Conservation (phyloP, 78 protist species). For the Chrysochromulina tobinii region DNA sequence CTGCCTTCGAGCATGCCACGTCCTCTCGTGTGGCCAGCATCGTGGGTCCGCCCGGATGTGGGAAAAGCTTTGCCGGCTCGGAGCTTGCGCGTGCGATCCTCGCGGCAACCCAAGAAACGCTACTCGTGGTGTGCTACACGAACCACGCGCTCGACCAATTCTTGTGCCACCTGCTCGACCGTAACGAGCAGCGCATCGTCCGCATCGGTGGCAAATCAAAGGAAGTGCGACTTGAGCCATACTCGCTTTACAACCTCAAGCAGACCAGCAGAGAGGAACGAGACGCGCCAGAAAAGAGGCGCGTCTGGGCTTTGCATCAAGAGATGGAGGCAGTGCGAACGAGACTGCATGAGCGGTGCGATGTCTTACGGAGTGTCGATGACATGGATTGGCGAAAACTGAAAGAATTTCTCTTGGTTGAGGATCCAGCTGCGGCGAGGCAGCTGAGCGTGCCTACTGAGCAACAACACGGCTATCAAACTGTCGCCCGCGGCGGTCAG, state of each 20-base stretch:
- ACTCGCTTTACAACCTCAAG: background rate
- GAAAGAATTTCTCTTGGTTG: too few species aligned
- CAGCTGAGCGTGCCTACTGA: too few species aligned
- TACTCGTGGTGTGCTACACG: conserved; percentile 36
- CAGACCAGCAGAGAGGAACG: background rate
- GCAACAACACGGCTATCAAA: too few species aligned
- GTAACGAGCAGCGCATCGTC: background rate
- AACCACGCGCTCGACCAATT: conserved; percentile 45
- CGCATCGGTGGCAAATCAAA: conserved; percentile 16
- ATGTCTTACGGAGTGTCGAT: too few species aligned
- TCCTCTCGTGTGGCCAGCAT: background rate
- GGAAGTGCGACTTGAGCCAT: background rate
- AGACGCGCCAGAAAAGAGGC: too few species aligned
- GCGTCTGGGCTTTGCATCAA: background rate
- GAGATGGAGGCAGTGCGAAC: background rate
- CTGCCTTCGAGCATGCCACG: conserved; percentile 10
- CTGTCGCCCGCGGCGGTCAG: too few species aligned
- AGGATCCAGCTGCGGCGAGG: too few species aligned
- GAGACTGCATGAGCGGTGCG: too few species aligned
- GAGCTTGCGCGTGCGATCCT: background rate
- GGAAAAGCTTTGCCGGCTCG: conserved; percentile 20
- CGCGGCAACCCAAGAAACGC: background rate
- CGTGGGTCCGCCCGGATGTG: conserved; percentile 49
- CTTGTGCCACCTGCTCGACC: background rate
- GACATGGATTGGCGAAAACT: too few species aligned